These are phyloP conservation scores for Xylariomycetidae sp. DNA, from an alignment of 2,329 filamentous ascomycete species.

Conservation along the genomic window DNA sequence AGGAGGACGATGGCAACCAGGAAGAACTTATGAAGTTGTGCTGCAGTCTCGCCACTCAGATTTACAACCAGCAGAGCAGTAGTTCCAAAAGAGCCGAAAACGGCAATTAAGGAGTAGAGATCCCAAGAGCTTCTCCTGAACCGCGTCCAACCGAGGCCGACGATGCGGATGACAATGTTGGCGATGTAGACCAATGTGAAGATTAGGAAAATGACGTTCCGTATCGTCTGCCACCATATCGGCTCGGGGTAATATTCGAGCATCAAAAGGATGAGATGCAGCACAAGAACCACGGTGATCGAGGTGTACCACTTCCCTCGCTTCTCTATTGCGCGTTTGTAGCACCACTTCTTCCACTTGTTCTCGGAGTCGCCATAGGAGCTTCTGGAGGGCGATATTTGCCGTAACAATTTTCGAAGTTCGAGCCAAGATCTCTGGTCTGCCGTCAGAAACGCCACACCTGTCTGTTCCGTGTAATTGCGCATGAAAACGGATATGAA, in stretches of 20 bases:
- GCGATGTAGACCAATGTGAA: constrained; percentile 77
- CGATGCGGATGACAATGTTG: constrained; percentile 77
- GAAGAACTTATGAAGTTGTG: constrained; percentile 88
- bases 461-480: constrained; percentile 97
- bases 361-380: constrained; percentile 72
- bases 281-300: constrained; percentile 71
- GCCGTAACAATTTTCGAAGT: constrained; percentile 80
- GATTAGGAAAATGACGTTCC: constrained; percentile 71
- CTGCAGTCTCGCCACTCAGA: constrained; percentile 55
- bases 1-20: constrained; percentile 84
- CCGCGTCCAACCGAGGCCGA: constrained; percentile 85
- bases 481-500: constrained; percentile 99
- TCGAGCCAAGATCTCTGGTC: constrained; percentile 98
- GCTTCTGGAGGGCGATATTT: constrained; percentile 91
- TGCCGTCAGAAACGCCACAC: constrained; percentile 89
- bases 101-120: constrained; percentile 74
- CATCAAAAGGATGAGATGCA: constrained; percentile 78
- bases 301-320: constrained; percentile 84
- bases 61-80: constrained; percentile 68
- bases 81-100: constrained; percentile 75
- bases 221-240: constrained; percentile 59
- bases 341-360: constrained; percentile 88
- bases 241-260: constrained; percentile 80
- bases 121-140: constrained; percentile 96
- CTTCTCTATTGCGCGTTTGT: constrained; percentile 89